A percentile compares a stretch with the other conserved stretches of the same genome.
Evolutionary conservation across 2,329 filamentous ascomycete genomes (phyloP).

Genomic region (Aspergillus luchuensis): DNA sequence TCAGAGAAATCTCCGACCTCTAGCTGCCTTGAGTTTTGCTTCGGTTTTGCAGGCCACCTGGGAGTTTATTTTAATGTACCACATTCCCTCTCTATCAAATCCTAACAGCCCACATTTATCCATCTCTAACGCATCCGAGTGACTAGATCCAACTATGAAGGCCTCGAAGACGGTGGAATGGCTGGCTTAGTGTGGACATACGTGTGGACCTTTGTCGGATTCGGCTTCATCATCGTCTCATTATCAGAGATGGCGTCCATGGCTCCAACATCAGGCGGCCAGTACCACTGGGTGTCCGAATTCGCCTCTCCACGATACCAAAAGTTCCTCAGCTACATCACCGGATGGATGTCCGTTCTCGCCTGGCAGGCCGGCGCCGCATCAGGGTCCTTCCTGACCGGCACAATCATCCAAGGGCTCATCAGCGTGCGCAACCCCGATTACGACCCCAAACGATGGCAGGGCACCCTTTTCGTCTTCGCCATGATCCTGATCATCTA

Average conservation of each 20-base stretch:
- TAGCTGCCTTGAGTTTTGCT: conserved; percentile 39
- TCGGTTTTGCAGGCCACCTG: conserved; percentile 40
- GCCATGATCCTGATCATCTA: conserved; percentile 48
- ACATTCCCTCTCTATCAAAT: not conserved
- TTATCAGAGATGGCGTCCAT: conserved; percentile 65
- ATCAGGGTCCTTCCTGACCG: conserved; percentile 51
- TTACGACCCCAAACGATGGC: conserved; percentile 49
- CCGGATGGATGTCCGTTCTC: conserved; percentile 55
- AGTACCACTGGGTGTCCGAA: conserved; percentile 62
- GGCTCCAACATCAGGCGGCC: conserved; percentile 60
- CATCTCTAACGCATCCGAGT: not conserved
- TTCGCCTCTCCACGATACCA: conserved; percentile 54
- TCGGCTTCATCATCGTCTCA: conserved; percentile 60
- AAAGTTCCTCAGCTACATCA: conserved; percentile 57
- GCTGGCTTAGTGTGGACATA: conserved; percentile 35
- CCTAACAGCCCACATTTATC: too few relatives aligned
- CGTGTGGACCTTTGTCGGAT: conserved; percentile 61
- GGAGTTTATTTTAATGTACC: conserved; percentile 40
- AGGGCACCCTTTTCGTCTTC: conserved; percentile 53
- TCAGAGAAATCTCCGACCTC: conserved; percentile 36
- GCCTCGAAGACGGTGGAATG: conserved; percentile 29
- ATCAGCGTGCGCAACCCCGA: conserved; percentile 46
- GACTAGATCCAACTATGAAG: conserved; percentile 26
- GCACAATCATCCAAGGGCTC: conserved; percentile 51
- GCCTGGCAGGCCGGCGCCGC: conserved; percentile 55